phyloP scores from a whole-genome alignment of 306 rosid genomes.

The Quercus alba region DNA sequence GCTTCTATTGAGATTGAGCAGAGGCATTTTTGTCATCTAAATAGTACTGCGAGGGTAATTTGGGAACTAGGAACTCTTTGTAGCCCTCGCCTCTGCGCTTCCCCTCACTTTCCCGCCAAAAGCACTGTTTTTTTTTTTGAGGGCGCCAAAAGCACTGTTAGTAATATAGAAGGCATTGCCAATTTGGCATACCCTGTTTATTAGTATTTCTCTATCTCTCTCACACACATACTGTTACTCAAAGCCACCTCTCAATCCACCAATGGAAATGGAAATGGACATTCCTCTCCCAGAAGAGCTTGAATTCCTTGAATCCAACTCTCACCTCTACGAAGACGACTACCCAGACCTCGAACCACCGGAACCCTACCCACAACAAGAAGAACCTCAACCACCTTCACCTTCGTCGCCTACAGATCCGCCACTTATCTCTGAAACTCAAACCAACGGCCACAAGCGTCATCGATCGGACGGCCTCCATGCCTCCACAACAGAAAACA shows the following conservation, averaged over 20 bases:
- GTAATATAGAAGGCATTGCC: too few relatives aligned
- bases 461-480: slow-evolving; percentile 30
- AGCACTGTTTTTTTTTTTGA: neutral
- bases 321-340: slow-evolving; percentile 29
- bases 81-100: neutral
- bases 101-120: slow-evolving; percentile 18
- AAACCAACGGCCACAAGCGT: slow-evolving; percentile 54
- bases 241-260: neutral
- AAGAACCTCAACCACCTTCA: slow-evolving; percentile 5
- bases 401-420: slow-evolving; percentile 19
- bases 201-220: neutral
- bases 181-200: too few relatives aligned
- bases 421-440: slow-evolving; percentile 11
- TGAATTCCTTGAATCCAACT: slow-evolving; percentile 73
- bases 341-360: slow-evolving; percentile 34
- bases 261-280: slow-evolving; percentile 53
- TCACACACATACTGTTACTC: neutral
- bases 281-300: slow-evolving; percentile 81
- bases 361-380: slow-evolving; percentile 39
- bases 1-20: too few relatives aligned
- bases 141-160: slow-evolving; percentile 11
- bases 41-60: neutral
- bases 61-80: neutral
- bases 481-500: slow-evolving; percentile 9
- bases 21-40: too few relatives aligned